Conservation (phyloP, 2,329 filamentous ascomycete genomes). For the Pyrenophora tritici-repentis region DNA sequence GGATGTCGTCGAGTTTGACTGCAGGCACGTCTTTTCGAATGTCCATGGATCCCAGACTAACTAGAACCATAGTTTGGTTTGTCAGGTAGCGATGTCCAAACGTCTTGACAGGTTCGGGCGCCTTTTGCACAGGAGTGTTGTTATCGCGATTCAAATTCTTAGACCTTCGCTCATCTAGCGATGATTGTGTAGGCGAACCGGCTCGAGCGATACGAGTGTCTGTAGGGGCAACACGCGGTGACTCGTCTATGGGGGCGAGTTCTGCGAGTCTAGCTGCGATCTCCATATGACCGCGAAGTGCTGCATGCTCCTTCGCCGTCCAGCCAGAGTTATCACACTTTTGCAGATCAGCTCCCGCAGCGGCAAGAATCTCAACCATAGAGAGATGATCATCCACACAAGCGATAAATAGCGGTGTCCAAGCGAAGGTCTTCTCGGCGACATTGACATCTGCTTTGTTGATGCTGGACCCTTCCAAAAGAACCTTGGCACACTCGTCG, state of each 20-base stretch:
- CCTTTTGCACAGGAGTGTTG: slow-evolving; percentile 49
- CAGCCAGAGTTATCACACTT: slow-evolving; percentile 85
- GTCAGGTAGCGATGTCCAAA: slow-evolving; percentile 96
- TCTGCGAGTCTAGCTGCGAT: slow-evolving; percentile 73
- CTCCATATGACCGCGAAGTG: slow-evolving; percentile 82
- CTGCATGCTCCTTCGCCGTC: slow-evolving; percentile 92
- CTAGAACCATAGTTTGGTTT: slow-evolving; percentile 84
- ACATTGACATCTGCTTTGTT: slow-evolving; percentile 79
- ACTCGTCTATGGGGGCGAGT: slow-evolving; percentile 52
- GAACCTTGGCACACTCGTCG: slow-evolving; percentile 74
- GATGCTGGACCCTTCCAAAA: slow-evolving; percentile 70
- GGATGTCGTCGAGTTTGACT: slow-evolving; percentile 86
- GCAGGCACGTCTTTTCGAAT: slow-evolving; percentile 79
- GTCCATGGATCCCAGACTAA: slow-evolving; percentile 94
- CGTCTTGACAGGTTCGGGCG: slow-evolving; percentile 82
- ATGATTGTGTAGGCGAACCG: slow-evolving; percentile 60
- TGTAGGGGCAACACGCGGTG: slow-evolving; percentile 30
- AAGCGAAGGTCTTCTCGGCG: slow-evolving; percentile 81
- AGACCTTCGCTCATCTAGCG: slow-evolving; percentile 56
- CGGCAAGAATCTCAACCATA: slow-evolving; percentile 76
- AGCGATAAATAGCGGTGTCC: slow-evolving; percentile 94
- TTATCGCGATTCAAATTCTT: slow-evolving; percentile 47
- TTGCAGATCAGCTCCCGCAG: slow-evolving; percentile 76
- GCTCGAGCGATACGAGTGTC: slow-evolving; percentile 39
- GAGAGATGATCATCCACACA: slow-evolving; percentile 83